Base-by-base conservation (phyloP, 1,139 yeast genomes). In the Suhomyces choctaworum region DNA sequence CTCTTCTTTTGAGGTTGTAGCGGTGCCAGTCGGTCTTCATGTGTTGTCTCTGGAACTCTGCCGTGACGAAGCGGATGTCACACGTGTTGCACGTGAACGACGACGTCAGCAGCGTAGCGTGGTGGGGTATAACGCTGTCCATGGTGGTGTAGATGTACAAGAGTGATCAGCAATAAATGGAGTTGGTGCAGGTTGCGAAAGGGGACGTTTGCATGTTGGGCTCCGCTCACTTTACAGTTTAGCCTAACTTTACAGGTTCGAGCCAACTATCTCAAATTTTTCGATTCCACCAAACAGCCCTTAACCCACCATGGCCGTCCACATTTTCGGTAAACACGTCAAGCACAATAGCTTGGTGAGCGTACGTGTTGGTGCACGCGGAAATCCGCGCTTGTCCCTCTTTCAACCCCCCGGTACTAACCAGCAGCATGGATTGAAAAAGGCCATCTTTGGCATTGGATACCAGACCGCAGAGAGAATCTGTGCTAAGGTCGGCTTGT, bases 1-100 rank as follows among this genome's bases (percentile, higher is more conserved):
- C 96, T 52, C 96, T 73, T 60, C 98, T 76, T 62, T 92, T 92
- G 56, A 92, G 73, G 55, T 92, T 90, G 59, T 87, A 92, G 46
- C 95, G 73, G 54, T 89, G 97, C 97, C 97, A 90, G 44, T 90
- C 97, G 1, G 96, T 82, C 57, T 87, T 88, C 97, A 92, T 92
- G 54, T 92, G 98, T 38, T 74, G 70, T 50, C 97, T 73, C 64
- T 92, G 98, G 44, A 79, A 73, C 39, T 82, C 89, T 5, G 95
- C 82, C 12, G 82, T 70, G 12, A 82, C 78, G 53, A 92, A 92
- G 41, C 78, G 78, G 42, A 90, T 73, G 7, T 80, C 82, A 56
- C 98, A 92, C 22, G 96, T 84, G 54, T 88, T 85, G 61, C 98
- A 92, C 4, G 97, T 89, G 51, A 76, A 80, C 7, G 60, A 45